Conservation (phyloP, 192 early-diverging fungal species). For the Backusella tuberculispora region DNA sequence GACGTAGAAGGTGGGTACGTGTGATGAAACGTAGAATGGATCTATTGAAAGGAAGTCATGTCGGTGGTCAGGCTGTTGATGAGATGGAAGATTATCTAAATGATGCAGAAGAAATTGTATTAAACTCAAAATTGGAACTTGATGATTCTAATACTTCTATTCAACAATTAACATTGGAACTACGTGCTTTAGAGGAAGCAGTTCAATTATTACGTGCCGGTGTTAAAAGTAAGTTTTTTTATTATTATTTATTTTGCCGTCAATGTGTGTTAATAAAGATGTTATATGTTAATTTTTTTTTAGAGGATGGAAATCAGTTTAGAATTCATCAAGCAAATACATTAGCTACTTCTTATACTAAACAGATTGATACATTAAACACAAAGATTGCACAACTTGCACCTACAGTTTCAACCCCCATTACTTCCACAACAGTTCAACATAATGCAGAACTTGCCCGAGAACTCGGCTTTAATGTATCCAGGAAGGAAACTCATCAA, state of each 20-base stretch:
- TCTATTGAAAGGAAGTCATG: conserved; percentile 26
- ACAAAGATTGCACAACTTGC: conserved; percentile 16
- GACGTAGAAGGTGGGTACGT: conserved; percentile 75
- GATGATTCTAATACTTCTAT: not conserved
- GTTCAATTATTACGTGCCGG: conserved; percentile 67
- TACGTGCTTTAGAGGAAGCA: conserved; percentile 60
- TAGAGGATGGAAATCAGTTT: conserved; percentile 59
- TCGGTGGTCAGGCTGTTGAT: conserved; percentile 14
- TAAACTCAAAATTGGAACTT: conserved; percentile 15
- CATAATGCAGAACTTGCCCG: conserved; percentile 42
- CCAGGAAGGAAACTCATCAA: not conserved
- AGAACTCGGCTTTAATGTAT: conserved; percentile 44
- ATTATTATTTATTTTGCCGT: not conserved
- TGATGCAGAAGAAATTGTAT: conserved; percentile 38
- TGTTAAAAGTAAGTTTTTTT: conserved; percentile 57
- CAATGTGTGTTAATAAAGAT: not conserved
- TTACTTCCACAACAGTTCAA: conserved; percentile 34
- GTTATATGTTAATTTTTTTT: not conserved
- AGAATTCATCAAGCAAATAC: conserved; percentile 55
- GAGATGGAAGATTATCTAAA: conserved; percentile 33
- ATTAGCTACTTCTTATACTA: conserved; percentile 48
- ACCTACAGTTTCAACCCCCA: conserved; percentile 36
- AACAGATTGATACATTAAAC: conserved; percentile 55
- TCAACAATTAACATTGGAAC: conserved; percentile 35
- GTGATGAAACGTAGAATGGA: conserved; percentile 74